Conservation (phyloP, 495 filamentous ascomycete genomes). For the Neurospora sp. region DNA sequence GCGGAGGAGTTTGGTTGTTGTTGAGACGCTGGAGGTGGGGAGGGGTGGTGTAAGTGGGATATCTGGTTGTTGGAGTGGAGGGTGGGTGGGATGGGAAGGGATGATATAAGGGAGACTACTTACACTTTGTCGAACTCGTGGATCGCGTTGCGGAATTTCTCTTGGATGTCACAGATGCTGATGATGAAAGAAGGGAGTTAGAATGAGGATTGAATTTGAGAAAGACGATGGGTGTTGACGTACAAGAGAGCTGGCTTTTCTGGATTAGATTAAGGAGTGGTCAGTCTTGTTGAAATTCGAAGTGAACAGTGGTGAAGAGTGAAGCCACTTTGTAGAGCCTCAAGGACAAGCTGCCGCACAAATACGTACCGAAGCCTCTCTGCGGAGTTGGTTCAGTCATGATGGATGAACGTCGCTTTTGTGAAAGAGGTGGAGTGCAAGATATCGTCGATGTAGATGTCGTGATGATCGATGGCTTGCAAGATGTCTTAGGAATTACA, state of each 20-base stretch:
- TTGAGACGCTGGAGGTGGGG: constrained; percentile 31
- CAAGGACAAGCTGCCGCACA: background rate
- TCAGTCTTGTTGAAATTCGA: background rate
- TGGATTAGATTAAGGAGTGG: constrained; percentile 13
- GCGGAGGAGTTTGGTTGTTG: constrained; percentile 43
- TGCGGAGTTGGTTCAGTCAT: constrained; percentile 22
- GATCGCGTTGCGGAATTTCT: constrained; percentile 77
- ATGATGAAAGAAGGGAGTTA: no score
- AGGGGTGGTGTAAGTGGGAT: background rate
- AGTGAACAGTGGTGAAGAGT: background rate
- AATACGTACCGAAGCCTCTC: constrained; percentile 30
- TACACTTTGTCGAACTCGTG: constrained; percentile 75
- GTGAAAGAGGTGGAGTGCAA: background rate
- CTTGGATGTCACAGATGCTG: constrained; percentile 73
- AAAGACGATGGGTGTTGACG: constrained; percentile 5
- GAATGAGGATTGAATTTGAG: background rate
- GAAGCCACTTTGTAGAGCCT: background rate
- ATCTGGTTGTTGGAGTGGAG: background rate
- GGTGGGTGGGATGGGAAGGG: background rate
- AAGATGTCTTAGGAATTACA: accelerated
- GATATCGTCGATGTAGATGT: background rate
- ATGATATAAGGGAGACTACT: constrained; percentile 5
- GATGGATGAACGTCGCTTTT: background rate
- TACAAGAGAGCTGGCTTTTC: constrained; percentile 65
- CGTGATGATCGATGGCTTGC: background rate